Evolutionary conservation across 768 basidiomycete genomes (phyloP), one percentile per base, ranked within the genome.

Genomic region (Porpolomopsis calyptriformis): DNA sequence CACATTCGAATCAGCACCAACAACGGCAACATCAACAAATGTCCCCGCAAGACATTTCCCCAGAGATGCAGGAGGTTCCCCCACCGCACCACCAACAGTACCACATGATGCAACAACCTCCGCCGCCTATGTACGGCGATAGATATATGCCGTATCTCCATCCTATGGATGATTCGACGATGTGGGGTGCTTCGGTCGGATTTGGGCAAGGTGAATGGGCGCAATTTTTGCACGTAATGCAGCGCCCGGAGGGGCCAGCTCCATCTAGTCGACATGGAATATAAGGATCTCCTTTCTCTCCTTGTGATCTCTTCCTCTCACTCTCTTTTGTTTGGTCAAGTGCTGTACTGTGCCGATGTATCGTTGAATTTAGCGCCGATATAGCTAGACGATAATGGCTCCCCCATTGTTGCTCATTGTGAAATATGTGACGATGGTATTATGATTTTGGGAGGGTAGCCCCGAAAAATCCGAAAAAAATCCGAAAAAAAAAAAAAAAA

Each of bases 161-260:
- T 46, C 71, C 76, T 22, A 71, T 75, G 37, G 81, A 80, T 48
- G 79, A 82, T 51, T 64, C 70, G 29, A 68, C 68, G 25, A 80
- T 85, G 69, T 88, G 85, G 84, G 83, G 83, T 35, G 73, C 83
- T 12, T 74, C 79, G 29, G 73, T 80, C 41, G 81, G 81, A 14
- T 82, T 88, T 56, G 83, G 77, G 46, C 80, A 83, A 52, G 77
- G 78, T 33, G 85, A 87, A 62, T 87, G 85, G 81, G 69, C 67
- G 2, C 69, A 70, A 45, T 69, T 73, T 47, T 62, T 86, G 62
- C 79, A 84, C 49, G 80, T 74, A 37, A 70, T 85, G 62, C 71
- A 78, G 56, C 73, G 76, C 23, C 67, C 69, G 24, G 54, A 59
- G 31, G 35, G 55, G 18, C 22, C 57, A 19, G 52, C 55, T 4